Conservation (phyloP, 768 basidiomycete species). For the Mycena chlorophos region DNA sequence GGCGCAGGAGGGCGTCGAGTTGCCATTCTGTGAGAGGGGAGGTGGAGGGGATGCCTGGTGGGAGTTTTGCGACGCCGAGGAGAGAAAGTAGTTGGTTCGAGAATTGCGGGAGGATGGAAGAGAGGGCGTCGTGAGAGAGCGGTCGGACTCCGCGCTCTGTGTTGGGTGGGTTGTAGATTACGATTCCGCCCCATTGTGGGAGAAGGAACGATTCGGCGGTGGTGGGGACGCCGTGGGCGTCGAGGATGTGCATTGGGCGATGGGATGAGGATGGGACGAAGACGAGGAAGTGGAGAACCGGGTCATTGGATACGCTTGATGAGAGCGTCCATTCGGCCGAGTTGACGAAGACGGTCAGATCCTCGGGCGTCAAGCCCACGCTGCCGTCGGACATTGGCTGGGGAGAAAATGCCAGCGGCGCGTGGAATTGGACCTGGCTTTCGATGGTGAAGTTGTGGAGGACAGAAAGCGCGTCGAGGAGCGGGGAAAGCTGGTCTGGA, state of each 20-base stretch:
- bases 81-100: conserved; percentile 71
- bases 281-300: conserved; percentile 88
- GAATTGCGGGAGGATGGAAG: conserved; percentile 62
- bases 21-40: conserved; percentile 67
- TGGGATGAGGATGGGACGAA: conserved; percentile 78
- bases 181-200: conserved; percentile 93
- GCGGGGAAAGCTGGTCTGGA: conserved; percentile 69
- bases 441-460: conserved; percentile 93
- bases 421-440: conserved; percentile 91
- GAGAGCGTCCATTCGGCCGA: conserved; percentile 95
- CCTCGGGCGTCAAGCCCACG: conserved; percentile 72
- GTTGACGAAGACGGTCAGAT: conserved; percentile 92
- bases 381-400: conserved; percentile 36
- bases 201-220: conserved; percentile 74
- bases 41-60: conserved; percentile 38
- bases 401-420: conserved; percentile 83
- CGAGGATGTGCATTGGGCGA: conserved; percentile 68
- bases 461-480: conserved; percentile 55
- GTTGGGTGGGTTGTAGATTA: conserved; percentile 63
- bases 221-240: conserved; percentile 41
- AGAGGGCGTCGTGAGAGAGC: conserved; percentile 46
- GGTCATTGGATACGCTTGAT: conserved; percentile 89
- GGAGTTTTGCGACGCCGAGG: conserved; percentile 75
- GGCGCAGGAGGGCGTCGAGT: conserved; percentile 73
- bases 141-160: conserved; percentile 28